These are phyloP conservation scores for Pseudozyma thailandica DNA, from an alignment of 1,284 basidiomycete genomes.

Conservation along the genomic window DNA sequence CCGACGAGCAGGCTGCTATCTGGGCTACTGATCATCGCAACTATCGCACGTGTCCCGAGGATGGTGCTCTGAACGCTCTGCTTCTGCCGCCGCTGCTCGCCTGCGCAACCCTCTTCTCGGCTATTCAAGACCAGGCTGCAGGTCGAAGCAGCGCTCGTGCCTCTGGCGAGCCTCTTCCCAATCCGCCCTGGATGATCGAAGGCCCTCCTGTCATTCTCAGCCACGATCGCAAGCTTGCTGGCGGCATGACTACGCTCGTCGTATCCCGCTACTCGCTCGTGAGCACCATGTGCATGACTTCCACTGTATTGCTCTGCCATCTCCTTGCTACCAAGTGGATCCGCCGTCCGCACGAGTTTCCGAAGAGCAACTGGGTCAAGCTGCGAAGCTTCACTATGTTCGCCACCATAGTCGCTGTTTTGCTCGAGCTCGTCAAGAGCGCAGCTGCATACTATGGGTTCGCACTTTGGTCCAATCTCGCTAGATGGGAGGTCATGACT, in stretches of 20 bases:
- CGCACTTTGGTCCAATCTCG: constrained; percentile 59
- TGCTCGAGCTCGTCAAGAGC: constrained; percentile 63
- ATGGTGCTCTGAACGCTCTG: constrained; percentile 56
- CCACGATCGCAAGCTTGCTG: constrained; percentile 29
- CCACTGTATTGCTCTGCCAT: constrained; percentile 45
- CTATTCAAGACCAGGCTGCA: constrained; percentile 46
- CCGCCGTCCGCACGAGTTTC: constrained; percentile 49
- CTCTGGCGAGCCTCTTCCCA: constrained; percentile 44
- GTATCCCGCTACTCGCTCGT: constrained; percentile 56
- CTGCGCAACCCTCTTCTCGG: constrained; percentile 47
- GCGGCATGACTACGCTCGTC: constrained; percentile 43
- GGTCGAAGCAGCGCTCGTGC: constrained; percentile 43
- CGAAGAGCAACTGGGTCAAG: constrained; percentile 63
- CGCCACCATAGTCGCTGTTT: constrained; percentile 59
- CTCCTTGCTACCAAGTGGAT: constrained; percentile 56
- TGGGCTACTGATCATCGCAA: constrained; percentile 62
- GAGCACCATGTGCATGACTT: constrained; percentile 53
- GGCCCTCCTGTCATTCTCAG: constrained; percentile 48
- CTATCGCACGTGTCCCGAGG: constrained; percentile 53
- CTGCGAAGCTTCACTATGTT: constrained; percentile 68
- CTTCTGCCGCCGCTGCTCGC: constrained; percentile 56
- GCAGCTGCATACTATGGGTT: constrained; percentile 57
- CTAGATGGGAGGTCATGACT: constrained; percentile 75
- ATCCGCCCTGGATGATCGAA: constrained; percentile 52
- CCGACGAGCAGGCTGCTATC: constrained; percentile 48